These are phyloP conservation scores for Coffea eugenioides DNA, from an alignment of 257 asterid species.

Conservation along the genomic window DNA sequence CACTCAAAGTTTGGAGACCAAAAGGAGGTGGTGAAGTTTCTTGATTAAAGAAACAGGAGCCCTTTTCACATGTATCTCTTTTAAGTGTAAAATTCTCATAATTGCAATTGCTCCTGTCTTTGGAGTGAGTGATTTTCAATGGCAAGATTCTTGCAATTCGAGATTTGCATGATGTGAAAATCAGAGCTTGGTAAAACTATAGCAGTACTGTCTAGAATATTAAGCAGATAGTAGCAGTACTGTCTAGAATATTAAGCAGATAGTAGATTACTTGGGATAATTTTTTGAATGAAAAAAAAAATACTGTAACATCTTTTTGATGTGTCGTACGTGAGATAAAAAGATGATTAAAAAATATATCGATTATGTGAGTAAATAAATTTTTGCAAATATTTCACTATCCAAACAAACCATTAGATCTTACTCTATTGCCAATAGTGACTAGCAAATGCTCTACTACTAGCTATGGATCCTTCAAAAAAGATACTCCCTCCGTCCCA, in stretches of 20 bases:
- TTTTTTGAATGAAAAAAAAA: too few species aligned
- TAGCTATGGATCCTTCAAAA: background rate
- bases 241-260: too few species aligned
- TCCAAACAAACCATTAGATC: too few species aligned
- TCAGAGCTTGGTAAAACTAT: background rate
- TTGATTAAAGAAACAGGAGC: constrained; percentile 31
- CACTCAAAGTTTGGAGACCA: background rate
- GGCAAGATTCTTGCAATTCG: background rate
- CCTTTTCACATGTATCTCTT: constrained; percentile 4
- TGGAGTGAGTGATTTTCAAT: background rate
- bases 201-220: background rate
- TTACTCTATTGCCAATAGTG: background rate
- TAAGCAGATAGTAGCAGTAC: background rate
- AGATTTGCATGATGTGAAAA: background rate
- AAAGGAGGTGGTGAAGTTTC: constrained; percentile 25
- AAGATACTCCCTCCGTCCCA: too few species aligned
- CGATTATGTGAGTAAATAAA: too few species aligned
- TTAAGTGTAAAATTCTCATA: background rate
- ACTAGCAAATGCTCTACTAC: background rate
- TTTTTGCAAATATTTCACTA: too few species aligned
- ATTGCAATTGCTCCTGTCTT: background rate
- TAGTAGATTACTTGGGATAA: too few species aligned
- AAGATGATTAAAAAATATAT: too few species aligned
- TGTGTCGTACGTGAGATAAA: too few species aligned
- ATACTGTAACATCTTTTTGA: too few species aligned